phyloP scores from a whole-genome alignment of 179 eudicot genomes.

The Vitellaria paradoxa region DNA sequence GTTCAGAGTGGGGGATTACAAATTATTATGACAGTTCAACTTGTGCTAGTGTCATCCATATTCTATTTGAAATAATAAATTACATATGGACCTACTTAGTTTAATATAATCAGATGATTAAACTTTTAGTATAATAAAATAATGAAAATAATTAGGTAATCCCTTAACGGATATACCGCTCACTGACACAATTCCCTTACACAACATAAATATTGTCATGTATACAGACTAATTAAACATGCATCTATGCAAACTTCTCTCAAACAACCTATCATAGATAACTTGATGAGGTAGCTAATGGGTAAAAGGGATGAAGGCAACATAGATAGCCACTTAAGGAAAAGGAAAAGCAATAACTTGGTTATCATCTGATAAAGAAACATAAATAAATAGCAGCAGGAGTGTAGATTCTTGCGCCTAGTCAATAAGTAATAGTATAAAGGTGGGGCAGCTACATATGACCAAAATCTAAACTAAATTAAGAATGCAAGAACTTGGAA shows the following conservation, averaged over 20 bases:
- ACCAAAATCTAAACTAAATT: background rate
- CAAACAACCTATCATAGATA: slow-evolving; percentile 54
- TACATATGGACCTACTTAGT: background rate
- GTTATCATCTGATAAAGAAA: background rate
- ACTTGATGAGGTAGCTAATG: slow-evolving; percentile 11
- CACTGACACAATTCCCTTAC: background rate
- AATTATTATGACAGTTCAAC: background rate
- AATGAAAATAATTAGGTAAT: background rate
- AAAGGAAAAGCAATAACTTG: background rate
- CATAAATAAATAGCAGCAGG: too few species aligned
- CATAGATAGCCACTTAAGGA: too few species aligned
- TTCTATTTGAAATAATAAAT: background rate
- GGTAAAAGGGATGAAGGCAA: too few species aligned
- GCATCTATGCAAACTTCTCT: too few species aligned
- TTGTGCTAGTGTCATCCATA: background rate
- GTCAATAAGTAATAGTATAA: too few species aligned
- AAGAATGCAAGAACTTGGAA: background rate
- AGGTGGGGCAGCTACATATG: too few species aligned
- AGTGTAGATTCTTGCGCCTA: too few species aligned
- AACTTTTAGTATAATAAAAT: background rate
- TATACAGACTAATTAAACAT: background rate
- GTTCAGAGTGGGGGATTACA: background rate
- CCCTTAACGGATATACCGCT: background rate
- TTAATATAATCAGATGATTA: background rate
- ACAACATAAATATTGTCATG: background rate